Conservation (phyloP, 495 filamentous ascomycete species). For the Daldinia vernicosa region DNA sequence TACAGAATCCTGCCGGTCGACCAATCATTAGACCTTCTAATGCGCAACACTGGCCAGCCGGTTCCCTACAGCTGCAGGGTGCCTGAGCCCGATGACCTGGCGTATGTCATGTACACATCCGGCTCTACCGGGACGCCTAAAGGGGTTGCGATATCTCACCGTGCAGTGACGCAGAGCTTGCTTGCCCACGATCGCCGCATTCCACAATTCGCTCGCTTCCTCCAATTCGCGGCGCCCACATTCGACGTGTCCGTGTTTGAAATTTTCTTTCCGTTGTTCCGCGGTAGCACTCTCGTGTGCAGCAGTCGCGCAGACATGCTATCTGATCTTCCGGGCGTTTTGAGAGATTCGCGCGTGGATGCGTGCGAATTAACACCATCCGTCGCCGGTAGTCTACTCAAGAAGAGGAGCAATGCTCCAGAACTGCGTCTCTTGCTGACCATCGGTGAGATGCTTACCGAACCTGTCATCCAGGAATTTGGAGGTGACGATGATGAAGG, state of each 20-base stretch:
- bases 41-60: neutral
- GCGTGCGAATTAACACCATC: constrained; percentile 86
- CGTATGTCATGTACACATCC: constrained; percentile 92
- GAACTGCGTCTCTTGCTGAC: constrained; percentile 72
- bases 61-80: constrained; percentile 16
- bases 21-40: constrained; percentile 10
- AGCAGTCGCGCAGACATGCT: constrained; percentile 71
- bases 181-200: constrained; percentile 80
- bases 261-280: constrained; percentile 81
- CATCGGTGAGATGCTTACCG: constrained; percentile 88
- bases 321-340: constrained; percentile 70
- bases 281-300: constrained; percentile 74
- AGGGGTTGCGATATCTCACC: constrained; percentile 81
- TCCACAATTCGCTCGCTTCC: constrained; percentile 75
- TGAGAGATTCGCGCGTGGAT: constrained; percentile 73
- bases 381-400: constrained; percentile 74
- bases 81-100: constrained; percentile 58
- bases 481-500: constrained; percentile 54
- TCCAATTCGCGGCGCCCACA: constrained; percentile 87
- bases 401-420: constrained; percentile 67
- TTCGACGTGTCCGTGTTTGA: constrained; percentile 93
- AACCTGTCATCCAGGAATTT: constrained; percentile 76
- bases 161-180: constrained; percentile 76
- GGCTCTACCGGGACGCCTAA: constrained; percentile 91
- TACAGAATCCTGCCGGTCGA: constrained; percentile 44